Conservation (phyloP, 805 yeast genomes). For the Isabelozyma rhagii region DNA sequence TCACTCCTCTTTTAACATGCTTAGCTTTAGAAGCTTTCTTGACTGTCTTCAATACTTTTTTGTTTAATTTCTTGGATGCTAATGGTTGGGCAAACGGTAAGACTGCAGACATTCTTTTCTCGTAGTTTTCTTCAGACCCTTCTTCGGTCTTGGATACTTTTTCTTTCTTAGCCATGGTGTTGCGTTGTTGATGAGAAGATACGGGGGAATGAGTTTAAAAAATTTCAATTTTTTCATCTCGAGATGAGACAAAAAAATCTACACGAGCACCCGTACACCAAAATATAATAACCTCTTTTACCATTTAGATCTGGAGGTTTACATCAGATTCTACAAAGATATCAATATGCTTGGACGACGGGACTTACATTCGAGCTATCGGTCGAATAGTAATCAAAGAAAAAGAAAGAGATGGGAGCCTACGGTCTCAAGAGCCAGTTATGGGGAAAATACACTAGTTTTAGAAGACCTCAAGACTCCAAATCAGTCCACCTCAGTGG, state of each 20-base stretch:
- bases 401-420: slow-evolving; percentile 1
- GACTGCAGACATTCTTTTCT: slow-evolving; percentile 82
- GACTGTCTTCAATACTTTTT: slow-evolving; percentile 90
- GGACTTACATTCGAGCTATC: neutral
- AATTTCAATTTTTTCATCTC: slow-evolving; percentile 2
- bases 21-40: slow-evolving; percentile 98
- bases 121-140: slow-evolving; percentile 75
- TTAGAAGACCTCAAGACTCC: neutral
- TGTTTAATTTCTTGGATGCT: slow-evolving; percentile 93
- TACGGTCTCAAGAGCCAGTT: neutral
- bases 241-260: neutral
- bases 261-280: neutral
- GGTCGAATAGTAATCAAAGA: neutral
- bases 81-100: slow-evolving; percentile 92
- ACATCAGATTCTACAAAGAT: neutral
- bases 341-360: neutral
- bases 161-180: slow-evolving; percentile 43
- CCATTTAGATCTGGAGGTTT: neutral
- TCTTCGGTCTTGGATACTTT: slow-evolving; percentile 41
- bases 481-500: neutral
- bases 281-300: too few species aligned
- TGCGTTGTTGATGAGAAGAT: neutral
- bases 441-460: neutral
- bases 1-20: slow-evolving; percentile 97
- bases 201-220: neutral